A percentile compares a stretch with the other conserved stretches of the same genome.
These are phyloP conservation scores for Gomphus sp. DNA, from an alignment of 1,284 basidiomycete species.

Conservation along the genomic window DNA sequence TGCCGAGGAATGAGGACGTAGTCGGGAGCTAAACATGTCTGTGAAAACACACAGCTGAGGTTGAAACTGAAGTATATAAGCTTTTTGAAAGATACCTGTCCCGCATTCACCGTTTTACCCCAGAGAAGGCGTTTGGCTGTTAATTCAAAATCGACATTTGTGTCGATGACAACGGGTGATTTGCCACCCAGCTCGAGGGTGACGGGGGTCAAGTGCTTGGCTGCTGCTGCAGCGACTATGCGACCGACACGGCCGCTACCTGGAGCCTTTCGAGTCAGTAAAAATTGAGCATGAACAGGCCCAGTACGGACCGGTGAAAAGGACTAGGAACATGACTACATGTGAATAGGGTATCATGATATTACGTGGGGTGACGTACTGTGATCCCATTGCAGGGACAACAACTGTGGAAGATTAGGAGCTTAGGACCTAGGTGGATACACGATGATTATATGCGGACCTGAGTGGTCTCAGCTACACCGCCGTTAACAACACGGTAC, in stretches of 20 bases:
- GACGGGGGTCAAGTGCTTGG: constrained; percentile 62
- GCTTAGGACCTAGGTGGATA: no score
- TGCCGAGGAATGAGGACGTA: constrained; percentile 47
- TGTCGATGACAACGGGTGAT: constrained; percentile 48
- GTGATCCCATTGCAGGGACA: constrained; percentile 55
- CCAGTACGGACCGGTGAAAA: constrained; percentile 40
- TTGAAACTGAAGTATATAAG: no score
- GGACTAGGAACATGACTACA: constrained; percentile 28
- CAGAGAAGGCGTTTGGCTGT: constrained; percentile 41
- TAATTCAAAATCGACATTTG: constrained; percentile 31
- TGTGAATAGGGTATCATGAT: no score
- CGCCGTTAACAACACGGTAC: constrained; percentile 49
- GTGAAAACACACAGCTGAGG: no score
- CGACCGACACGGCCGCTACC: constrained; percentile 58
- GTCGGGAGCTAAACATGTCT: constrained; percentile 58
- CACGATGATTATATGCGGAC: background rate
- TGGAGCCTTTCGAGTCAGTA: no score
- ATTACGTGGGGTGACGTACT: constrained; percentile 22
- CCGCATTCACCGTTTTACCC: constrained; percentile 48
- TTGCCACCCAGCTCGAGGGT: constrained; percentile 68
- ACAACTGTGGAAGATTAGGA: no score
- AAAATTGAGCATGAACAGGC: background rate
- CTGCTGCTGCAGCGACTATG: constrained; percentile 59
- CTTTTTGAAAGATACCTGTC: no score
- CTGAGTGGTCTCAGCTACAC: constrained; percentile 41